Percentiles rank a stretch among this genome's conserved stretches.
phyloP scores from a whole-genome alignment of 2,329 filamentous ascomycete species.

The Colletotrichum navitas region DNA sequence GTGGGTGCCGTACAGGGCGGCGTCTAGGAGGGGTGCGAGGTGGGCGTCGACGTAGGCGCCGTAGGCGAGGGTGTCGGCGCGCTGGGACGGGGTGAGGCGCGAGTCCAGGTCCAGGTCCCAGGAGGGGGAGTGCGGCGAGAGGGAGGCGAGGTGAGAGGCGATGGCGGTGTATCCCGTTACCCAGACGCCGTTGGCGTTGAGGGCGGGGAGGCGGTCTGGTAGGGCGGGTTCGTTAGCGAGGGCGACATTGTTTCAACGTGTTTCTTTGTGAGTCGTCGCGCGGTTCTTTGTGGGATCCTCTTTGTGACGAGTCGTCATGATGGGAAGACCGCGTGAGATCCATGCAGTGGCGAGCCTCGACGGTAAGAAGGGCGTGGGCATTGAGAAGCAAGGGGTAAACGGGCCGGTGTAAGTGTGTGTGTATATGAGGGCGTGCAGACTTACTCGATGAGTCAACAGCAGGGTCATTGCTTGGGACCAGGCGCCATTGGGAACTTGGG shows the following conservation, averaged over 20 bases:
- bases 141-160: constrained; percentile 64
- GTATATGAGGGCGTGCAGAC: constrained; percentile 49
- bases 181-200: constrained; percentile 65
- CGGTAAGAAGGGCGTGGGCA: not conserved
- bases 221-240: constrained; percentile 4
- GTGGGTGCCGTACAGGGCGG: constrained; percentile 90
- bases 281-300: constrained; percentile 41
- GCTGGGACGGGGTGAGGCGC: constrained; percentile 54
- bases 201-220: constrained; percentile 67
- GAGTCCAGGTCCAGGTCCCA: constrained; percentile 53
- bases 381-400: constrained; percentile 47
- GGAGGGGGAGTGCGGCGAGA: constrained; percentile 48
- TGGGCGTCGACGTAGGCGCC: constrained; percentile 79
- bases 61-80: constrained; percentile 65
- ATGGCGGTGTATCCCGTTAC: constrained; percentile 73
- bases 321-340: constrained; percentile 21
- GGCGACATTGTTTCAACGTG: constrained; percentile 17
- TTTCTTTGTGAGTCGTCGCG: constrained; percentile 25
- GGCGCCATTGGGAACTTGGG: constrained; percentile 71
- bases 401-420: constrained; percentile 37
- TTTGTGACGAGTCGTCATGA: constrained; percentile 3
- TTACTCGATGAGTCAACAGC: constrained; percentile 78
- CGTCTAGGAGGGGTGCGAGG: constrained; percentile 83
- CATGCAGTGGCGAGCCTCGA: constrained; percentile 45
- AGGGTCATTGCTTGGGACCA: constrained; percentile 81